Base-by-base conservation (phyloP, 2,329 filamentous ascomycete genomes). In the Stagonosporopsis chrysanthemi region DNA sequence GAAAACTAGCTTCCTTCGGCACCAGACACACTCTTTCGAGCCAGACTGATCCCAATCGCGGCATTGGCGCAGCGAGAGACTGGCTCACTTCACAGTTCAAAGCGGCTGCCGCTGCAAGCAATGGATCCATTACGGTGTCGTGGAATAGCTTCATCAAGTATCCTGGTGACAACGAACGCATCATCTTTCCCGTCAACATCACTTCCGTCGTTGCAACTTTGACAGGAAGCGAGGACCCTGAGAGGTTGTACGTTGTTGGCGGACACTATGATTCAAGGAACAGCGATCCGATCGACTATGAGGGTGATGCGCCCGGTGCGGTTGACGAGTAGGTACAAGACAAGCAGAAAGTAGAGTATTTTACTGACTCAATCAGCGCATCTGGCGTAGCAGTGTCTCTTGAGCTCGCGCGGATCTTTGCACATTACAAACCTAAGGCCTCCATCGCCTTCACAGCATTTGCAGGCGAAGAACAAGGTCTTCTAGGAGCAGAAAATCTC, bases 381-480 rank as follows among this genome's bases (percentile, higher is more conserved):
- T 67, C 65, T 9, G 65, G 65, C 4, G 60, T 52, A 8, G 47
- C 58, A 40, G 75, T 85, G 3, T 78, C 80, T 0, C 75, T 86
- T 42, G 83, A 85, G 66, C 77, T 85, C 43, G 82, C 82, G 6
- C 76, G 83, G 6, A 77, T 84, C 48, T 77, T 82, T 64, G 80
- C 82, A 0, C 77, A 73, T 29, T 76, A 75, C 28, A 70, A 75
- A 39, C 82, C 79, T 1, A 76, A 75, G 50, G 79, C 82, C 1
- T 83, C 81, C 1, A 81, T 85, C 49, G 78, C 82, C 24, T 84
- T 85, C 59, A 82, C 77, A 1, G 82, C 83, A 5, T 81, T 83
- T 7, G 82, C 83, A 0, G 83, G 82, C 14, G 83, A 86, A 68
- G 83, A 85, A 58, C 83, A 85, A 73, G 79, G 77, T 3, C 77